phyloP scores from a whole-genome alignment of 2,329 filamentous ascomycete genomes.

The Lachnellula willkommii region DNA sequence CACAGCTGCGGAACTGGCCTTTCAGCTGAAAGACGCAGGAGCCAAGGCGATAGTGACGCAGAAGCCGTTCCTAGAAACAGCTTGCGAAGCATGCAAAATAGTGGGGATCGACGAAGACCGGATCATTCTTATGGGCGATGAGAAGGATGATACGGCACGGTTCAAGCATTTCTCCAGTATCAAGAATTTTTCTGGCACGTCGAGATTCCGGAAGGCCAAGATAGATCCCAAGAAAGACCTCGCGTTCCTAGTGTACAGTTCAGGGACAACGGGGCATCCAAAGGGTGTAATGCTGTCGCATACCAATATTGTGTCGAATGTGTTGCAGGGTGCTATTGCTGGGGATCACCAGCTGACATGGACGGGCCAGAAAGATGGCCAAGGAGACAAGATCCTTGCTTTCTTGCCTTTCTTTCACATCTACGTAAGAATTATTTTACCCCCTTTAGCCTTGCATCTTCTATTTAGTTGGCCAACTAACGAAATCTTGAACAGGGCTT shows the following conservation, averaged over 20 bases:
- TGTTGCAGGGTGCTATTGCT: conserved; percentile 48
- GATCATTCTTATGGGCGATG: conserved; percentile 72
- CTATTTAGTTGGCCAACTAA: conserved; percentile 1
- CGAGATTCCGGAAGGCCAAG: conserved; percentile 54
- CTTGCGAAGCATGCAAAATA: conserved; percentile 60
- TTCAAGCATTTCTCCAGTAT: conserved; percentile 71
- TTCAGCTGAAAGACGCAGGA: conserved; percentile 73
- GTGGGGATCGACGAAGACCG: conserved; percentile 66
- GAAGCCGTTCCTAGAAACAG: conserved; percentile 56
- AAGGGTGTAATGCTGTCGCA: conserved; percentile 90
- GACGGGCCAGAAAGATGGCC: conserved; percentile 53
- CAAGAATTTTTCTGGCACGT: conserved; percentile 55
- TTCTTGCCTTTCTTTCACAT: conserved; percentile 90
- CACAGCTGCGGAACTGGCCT: conserved; percentile 75
- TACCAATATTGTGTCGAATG: conserved; percentile 73
- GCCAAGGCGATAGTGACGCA: conserved; percentile 76
- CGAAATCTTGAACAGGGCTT: conserved; percentile 45
- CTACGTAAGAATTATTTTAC: conserved; percentile 54
- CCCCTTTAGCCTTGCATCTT: neutral
- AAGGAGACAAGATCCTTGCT: conserved; percentile 68
- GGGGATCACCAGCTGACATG: conserved; percentile 54
- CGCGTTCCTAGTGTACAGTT: conserved; percentile 81
- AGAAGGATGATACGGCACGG: conserved; percentile 50
- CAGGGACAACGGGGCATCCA: conserved; percentile 82
- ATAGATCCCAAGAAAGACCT: conserved; percentile 66